Conservation (phyloP, 805 yeast species). For the Candida broadrunensis region DNA sequence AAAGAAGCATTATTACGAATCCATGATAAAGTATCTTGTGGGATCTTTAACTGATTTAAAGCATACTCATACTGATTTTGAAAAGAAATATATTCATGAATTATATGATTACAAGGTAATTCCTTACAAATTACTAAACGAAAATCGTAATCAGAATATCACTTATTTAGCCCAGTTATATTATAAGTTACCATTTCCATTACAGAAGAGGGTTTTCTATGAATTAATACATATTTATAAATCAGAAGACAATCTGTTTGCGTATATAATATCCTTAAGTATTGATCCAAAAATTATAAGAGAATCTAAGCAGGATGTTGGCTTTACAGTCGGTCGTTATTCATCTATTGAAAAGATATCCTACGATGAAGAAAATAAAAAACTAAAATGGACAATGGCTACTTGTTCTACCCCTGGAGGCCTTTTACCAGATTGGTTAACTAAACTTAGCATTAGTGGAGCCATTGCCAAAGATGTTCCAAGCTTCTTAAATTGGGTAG, state of each 20-base stretch:
- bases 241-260: slow-evolving; percentile 10
- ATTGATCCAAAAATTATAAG: slow-evolving; percentile 23
- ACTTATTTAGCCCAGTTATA: slow-evolving; percentile 29
- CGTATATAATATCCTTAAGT: slow-evolving; percentile 31
- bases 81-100: slow-evolving; percentile 33
- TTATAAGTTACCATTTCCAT: slow-evolving; percentile 36
- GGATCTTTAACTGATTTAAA: neutral
- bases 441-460: slow-evolving; percentile 23
- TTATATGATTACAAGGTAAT: slow-evolving; percentile 21
- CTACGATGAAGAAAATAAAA: slow-evolving; percentile 13
- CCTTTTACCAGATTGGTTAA: slow-evolving; percentile 33
- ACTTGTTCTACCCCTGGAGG: slow-evolving; percentile 41
- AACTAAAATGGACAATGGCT: slow-evolving; percentile 36
- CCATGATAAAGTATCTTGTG: neutral
- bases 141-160: slow-evolving; percentile 11
- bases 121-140: slow-evolving; percentile 11
- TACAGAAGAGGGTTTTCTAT: slow-evolving; percentile 32
- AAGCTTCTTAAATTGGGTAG: slow-evolving; percentile 23
- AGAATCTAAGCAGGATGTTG: slow-evolving; percentile 9
- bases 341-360: slow-evolving; percentile 33
- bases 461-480: slow-evolving; percentile 43
- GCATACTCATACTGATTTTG: slow-evolving; percentile 34
- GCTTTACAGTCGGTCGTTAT: slow-evolving; percentile 28
- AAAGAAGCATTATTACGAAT: neutral
- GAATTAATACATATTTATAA: slow-evolving; percentile 30